Base-by-base conservation (phyloP, 768 basidiomycete species). In the Boletus reticulatus region DNA sequence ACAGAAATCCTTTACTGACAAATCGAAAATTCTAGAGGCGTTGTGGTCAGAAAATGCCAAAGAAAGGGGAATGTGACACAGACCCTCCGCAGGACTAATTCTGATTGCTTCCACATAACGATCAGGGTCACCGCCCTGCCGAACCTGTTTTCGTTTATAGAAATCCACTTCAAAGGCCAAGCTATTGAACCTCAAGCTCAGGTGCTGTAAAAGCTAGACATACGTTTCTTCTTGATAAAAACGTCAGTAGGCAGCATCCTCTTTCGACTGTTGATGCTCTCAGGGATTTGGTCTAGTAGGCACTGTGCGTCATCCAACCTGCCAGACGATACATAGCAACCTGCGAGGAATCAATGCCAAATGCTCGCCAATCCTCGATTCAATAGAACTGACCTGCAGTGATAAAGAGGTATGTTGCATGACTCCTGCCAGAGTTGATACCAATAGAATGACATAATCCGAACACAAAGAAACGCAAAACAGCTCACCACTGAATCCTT, bases 371-470 rank as follows among this genome's bases (percentile, higher is more conserved):
- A 49, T 37, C 7, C 16, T 10, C 14, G 31, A 27, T 49, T 29
- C 27, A n/a, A 56, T 49, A n/a, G 20, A 52, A 53, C 71, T 50
- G 27, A 72, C 83, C 87, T 17, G 85, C 88, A 22, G 87, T 84
- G 34, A 90, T 80, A 66, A 86, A 89, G 59, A 84, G 84, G 67
- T 92, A 92, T 12, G 89, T 91, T 4, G 80, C 88, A 49, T 88
- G 89, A 64, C 84, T 86, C 88, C 87, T 88, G 59, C 8, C 17
- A 49, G n/a, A 38, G 32, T 37, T 3, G n/a, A 52, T 24, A 38
- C 10, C n/a, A 32, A 42, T 41, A 52, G 3, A 42, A 43, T 17
- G 4, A 22, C 42, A 31, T 19, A 13, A 42, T 39, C 4, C 16
- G 12, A 10, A 20, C 2, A 12, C 14, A 36, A 59, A 42, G 7